Percentiles rank a stretch among this genome's conserved stretches.
These are phyloP conservation scores for Myxozyma kluyveri DNA, from an alignment of 805 yeast species.

Conservation along the genomic window DNA sequence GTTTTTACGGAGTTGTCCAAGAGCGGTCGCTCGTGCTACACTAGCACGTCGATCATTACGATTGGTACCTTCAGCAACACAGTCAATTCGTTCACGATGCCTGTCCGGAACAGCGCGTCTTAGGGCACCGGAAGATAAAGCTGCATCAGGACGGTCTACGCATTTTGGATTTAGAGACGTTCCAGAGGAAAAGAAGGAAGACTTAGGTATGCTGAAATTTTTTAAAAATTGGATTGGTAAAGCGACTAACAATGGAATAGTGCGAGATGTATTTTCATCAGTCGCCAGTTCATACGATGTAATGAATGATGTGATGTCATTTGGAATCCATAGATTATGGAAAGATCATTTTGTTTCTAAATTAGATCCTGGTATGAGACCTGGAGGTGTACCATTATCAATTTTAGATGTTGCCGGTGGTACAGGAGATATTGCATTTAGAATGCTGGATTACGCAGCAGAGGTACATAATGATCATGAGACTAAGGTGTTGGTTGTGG, in stretches of 20 bases:
- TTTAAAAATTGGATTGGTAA: too few relatives aligned
- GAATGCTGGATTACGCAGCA: constrained; percentile 88
- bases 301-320: constrained; percentile 97
- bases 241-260: constrained; percentile 23
- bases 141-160: constrained; percentile 50
- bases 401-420: constrained; percentile 98
- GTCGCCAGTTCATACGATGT: constrained; percentile 93
- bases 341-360: constrained; percentile 83
- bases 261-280: constrained; percentile 84
- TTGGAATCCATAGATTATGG: constrained; percentile 95
- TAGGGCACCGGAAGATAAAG: neutral
- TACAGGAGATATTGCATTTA: constrained; percentile 96
- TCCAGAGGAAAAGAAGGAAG: constrained; percentile 73
- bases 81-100: neutral
- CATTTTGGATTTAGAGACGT: constrained; percentile 92
- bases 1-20: neutral
- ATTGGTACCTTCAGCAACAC: neutral
- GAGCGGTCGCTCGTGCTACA: neutral
- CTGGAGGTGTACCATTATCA: constrained; percentile 76
- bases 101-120: neutral
- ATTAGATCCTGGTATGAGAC: constrained; percentile 90
- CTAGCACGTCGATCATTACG: neutral
- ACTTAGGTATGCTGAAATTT: constrained; percentile 50
- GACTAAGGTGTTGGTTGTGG: constrained; percentile 85
- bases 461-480: constrained; percentile 67